Evolutionary conservation across 129 eudicot genomes (phyloP).

Genomic region (Tagetes patula): DNA sequence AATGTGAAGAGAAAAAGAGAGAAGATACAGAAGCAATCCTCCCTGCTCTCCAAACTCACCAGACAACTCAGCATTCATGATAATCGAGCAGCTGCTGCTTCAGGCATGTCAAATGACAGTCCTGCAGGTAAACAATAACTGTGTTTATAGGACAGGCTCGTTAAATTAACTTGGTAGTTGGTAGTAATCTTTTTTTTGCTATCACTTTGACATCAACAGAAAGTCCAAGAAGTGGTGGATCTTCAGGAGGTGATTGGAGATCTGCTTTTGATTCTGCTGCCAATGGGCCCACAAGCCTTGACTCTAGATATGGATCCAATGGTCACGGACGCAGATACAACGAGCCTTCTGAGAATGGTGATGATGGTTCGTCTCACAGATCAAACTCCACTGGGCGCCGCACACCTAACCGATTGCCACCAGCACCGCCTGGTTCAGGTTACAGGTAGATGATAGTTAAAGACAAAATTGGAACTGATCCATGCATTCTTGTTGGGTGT

Average conservation of each 20-base stretch:
- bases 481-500: slow-evolving; percentile 57
- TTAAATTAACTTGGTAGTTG: not conserved
- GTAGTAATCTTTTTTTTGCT: too few species aligned
- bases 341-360: slow-evolving; percentile 72
- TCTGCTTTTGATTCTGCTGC: slow-evolving; percentile 99
- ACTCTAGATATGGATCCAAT: slow-evolving; percentile 62
- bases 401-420: slow-evolving; percentile 91
- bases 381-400: slow-evolving; percentile 81
- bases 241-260: slow-evolving; percentile 97
- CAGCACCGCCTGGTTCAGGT: slow-evolving; percentile 87
- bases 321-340: slow-evolving; percentile 73
- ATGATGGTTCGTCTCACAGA: slow-evolving; percentile 45
- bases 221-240: slow-evolving; percentile 65
- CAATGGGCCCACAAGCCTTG: slow-evolving; percentile 56
- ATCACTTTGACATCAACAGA: slow-evolving; percentile 46
- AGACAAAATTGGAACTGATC: slow-evolving; percentile 30
- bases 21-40: slow-evolving; percentile 77
- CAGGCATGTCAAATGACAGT: slow-evolving; percentile 53
- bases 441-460: slow-evolving; percentile 52
- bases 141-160: not conserved
- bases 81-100: slow-evolving; percentile 85
- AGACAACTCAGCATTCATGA: slow-evolving; percentile 89
- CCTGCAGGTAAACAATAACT: slow-evolving; percentile 50
- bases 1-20: slow-evolving; percentile 83
- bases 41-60: slow-evolving; percentile 89